These are phyloP conservation scores for Aspergillus floridensis DNA, from an alignment of 2,329 filamentous ascomycete species.

Conservation along the genomic window DNA sequence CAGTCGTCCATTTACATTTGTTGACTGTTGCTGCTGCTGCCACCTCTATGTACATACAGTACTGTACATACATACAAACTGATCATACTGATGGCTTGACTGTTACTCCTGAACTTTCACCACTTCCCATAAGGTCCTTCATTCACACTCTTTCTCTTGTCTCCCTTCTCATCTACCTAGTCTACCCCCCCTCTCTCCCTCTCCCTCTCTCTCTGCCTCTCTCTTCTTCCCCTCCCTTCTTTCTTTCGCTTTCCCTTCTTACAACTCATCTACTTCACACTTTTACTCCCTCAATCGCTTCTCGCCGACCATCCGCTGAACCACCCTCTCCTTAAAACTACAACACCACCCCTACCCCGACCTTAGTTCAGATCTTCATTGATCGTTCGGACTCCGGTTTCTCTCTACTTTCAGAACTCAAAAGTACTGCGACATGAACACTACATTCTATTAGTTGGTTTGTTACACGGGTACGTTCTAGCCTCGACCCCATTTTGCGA, in stretches of 20 bases:
- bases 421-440: conserved; percentile 10
- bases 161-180: not conserved
- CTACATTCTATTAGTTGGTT: conserved; percentile 13
- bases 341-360: not conserved
- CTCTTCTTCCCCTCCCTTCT: conserved; percentile 1
- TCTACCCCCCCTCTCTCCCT: not conserved
- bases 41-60: not conserved
- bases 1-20: not conserved
- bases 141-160: conserved; percentile 7
- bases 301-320: not conserved
- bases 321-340: not conserved
- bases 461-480: conserved; percentile 20
- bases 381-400: not conserved
- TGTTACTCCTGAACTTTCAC: conserved; percentile 7
- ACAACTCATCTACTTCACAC: not conserved
- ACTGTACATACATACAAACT: not conserved
- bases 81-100: not conserved
- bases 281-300: not conserved
- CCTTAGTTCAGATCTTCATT: not conserved
- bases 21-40: not conserved
- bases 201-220: conserved; percentile 1
- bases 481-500: conserved; percentile 11
- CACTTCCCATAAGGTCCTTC: not conserved
- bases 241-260: not conserved
- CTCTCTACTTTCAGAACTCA: not conserved